A percentile compares a stretch with the other conserved stretches of the same genome.
Evolutionary conservation across 2,329 filamentous ascomycete species (phyloP).

Genomic region (Claviceps arundinis): DNA sequence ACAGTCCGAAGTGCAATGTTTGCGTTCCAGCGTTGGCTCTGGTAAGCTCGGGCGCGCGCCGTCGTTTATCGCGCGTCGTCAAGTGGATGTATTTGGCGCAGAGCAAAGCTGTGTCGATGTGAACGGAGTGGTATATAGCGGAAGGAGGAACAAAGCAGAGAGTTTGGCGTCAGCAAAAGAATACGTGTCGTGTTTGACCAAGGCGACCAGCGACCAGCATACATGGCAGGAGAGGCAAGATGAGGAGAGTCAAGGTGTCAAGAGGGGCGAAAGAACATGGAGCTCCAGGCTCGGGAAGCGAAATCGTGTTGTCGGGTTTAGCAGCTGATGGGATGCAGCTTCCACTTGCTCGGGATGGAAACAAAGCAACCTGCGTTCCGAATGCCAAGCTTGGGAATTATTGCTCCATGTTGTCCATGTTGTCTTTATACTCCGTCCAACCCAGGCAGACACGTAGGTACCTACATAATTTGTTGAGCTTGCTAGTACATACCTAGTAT

Average conservation of each 20-base stretch:
- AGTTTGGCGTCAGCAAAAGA: not conserved
- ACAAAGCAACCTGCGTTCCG: not conserved
- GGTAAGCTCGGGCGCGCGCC: not conserved
- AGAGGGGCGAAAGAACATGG: not conserved
- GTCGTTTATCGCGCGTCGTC: not conserved
- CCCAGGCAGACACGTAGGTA: no score
- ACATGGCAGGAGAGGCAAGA: slow-evolving; percentile 2
- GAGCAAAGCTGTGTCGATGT: not conserved
- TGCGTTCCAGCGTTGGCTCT: not conserved
- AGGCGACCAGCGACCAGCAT: slow-evolving; percentile 3
- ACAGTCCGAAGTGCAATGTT: not conserved
- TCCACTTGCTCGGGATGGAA: not conserved
- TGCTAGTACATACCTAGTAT: no score
- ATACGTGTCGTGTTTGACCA: slow-evolving; percentile 1
- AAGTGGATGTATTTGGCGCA: not conserved
- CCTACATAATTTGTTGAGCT: no score
- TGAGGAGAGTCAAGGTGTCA: not conserved
- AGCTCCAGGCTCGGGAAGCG: not conserved
- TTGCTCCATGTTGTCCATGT: no score
- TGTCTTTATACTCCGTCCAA: no score
- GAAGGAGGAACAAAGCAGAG: not conserved
- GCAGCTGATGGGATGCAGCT: not conserved
- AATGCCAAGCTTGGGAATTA: not conserved
- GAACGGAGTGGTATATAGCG: not conserved
- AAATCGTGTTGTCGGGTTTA: not conserved